Percentiles rank a stretch among this genome's conserved stretches.
phyloP scores from a whole-genome alignment of 805 yeast genomes.

The Yarrowia deformans region DNA sequence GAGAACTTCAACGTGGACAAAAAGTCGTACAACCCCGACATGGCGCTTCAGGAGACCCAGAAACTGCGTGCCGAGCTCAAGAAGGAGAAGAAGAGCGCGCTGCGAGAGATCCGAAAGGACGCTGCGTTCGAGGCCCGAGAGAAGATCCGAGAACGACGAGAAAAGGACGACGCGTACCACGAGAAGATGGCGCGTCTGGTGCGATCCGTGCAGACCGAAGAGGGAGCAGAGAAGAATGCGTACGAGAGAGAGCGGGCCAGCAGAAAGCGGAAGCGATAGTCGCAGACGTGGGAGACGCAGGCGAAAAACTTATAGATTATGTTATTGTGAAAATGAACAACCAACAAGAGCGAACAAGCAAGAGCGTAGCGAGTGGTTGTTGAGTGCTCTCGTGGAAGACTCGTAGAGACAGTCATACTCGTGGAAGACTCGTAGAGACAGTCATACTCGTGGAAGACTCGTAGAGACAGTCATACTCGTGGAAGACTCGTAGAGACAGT shows the following conservation, averaged over 20 bases:
- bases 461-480: no score
- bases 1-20: conserved; percentile 95
- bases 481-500: no score
- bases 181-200: conserved; percentile 86
- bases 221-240: conserved; percentile 92
- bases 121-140: conserved; percentile 86
- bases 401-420: no score
- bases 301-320: no score
- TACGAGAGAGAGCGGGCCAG: conserved; percentile 84
- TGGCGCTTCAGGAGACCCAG: conserved; percentile 78
- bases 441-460: no score
- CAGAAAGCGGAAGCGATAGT: conserved; percentile 56
- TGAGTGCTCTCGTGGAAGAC: no score
- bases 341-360: no score
- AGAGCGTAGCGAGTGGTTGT: no score
- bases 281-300: no score
- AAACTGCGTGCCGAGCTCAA: conserved; percentile 86
- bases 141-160: conserved; percentile 78
- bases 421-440: no score
- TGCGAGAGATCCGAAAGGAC: conserved; percentile 91
- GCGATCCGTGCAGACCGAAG: conserved; percentile 87
- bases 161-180: conserved; percentile 79
- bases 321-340: no score
- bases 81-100: conserved; percentile 86
- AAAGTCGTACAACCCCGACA: conserved; percentile 86